Evolutionary conservation across 2,329 filamentous ascomycete species (phyloP).

Genomic region (Penicillium crustosum): DNA sequence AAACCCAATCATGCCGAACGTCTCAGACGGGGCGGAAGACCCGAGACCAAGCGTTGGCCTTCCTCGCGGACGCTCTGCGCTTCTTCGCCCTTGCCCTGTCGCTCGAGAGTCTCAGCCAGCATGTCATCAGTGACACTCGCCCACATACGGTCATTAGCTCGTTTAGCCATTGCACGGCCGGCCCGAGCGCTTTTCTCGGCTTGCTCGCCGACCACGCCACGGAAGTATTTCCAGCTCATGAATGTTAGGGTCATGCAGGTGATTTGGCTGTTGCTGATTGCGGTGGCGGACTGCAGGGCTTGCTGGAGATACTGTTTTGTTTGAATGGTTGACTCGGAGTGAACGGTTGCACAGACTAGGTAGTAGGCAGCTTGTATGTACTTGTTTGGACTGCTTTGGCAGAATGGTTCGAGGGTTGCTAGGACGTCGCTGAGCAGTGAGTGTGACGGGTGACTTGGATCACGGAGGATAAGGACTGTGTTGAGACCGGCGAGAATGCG

Average conservation of each 20-base stretch:
- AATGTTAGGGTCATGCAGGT: slow-evolving; percentile 80
- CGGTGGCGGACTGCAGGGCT: slow-evolving; percentile 68
- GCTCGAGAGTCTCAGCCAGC: slow-evolving; percentile 71
- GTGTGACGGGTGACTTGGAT: slow-evolving; percentile 58
- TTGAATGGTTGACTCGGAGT: slow-evolving; percentile 68
- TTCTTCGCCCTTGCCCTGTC: slow-evolving; percentile 63
- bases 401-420: slow-evolving; percentile 65
- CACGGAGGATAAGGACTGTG: slow-evolving; percentile 69
- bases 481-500: slow-evolving; percentile 65
- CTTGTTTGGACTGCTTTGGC: slow-evolving; percentile 66
- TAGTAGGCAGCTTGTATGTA: slow-evolving; percentile 77
- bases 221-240: slow-evolving; percentile 81
- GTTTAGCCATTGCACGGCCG: slow-evolving; percentile 65
- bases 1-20: slow-evolving; percentile 15
- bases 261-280: slow-evolving; percentile 72
- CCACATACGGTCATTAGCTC: slow-evolving; percentile 72
- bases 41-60: slow-evolving; percentile 42
- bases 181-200: slow-evolving; percentile 74
- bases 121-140: slow-evolving; percentile 78
- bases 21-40: slow-evolving; percentile 40
- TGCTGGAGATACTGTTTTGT: slow-evolving; percentile 76
- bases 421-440: slow-evolving; percentile 61
- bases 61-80: slow-evolving; percentile 49
- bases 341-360: slow-evolving; percentile 68
- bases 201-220: slow-evolving; percentile 76